Evolutionary conservation across 495 filamentous ascomycete species (phyloP).

Genomic region (Hyphodiscus hymeniophilus): DNA sequence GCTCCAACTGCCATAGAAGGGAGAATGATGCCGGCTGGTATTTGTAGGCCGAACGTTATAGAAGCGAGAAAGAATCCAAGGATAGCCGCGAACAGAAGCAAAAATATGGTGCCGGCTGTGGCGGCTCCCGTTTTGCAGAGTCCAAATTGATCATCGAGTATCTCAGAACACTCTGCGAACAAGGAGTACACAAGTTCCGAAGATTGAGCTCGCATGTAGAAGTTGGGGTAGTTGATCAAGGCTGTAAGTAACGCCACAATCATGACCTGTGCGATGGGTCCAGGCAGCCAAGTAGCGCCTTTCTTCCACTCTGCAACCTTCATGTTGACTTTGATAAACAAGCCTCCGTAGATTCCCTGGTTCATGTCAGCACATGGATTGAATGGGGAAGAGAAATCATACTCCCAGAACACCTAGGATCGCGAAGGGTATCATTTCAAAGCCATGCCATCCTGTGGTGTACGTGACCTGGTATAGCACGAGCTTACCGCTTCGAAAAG

Average conservation of each 20-base stretch:
- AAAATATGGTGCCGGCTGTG: constrained; percentile 65
- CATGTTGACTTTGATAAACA: constrained; percentile 95
- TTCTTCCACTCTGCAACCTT: constrained; percentile 75
- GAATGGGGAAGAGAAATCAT: constrained; percentile 9
- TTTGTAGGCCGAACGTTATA: constrained; percentile 91
- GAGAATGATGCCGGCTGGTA: constrained; percentile 92
- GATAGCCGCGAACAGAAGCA: constrained; percentile 70
- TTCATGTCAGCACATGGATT: neutral
- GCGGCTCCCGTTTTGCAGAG: constrained; percentile 71
- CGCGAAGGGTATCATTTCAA: constrained; percentile 85
- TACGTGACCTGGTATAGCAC: constrained; percentile 97
- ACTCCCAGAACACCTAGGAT: constrained; percentile 77
- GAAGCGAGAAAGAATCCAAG: constrained; percentile 81
- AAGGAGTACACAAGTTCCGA: constrained; percentile 87
- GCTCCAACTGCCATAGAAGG: constrained; percentile 97
- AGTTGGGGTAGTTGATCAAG: constrained; percentile 87
- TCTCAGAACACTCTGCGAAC: constrained; percentile 79
- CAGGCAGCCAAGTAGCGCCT: constrained; percentile 45
- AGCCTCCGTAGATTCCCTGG: constrained; percentile 75
- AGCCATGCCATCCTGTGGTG: constrained; percentile 85
- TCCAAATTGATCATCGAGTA: constrained; percentile 73
- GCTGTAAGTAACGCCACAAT: constrained; percentile 71
- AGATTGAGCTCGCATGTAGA: constrained; percentile 87
- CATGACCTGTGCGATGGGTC: constrained; percentile 69
- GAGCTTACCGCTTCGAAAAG: constrained; percentile 91